Conservation (phyloP, 192 early-diverging fungal species). For the Funneliformis geosporum region DNA sequence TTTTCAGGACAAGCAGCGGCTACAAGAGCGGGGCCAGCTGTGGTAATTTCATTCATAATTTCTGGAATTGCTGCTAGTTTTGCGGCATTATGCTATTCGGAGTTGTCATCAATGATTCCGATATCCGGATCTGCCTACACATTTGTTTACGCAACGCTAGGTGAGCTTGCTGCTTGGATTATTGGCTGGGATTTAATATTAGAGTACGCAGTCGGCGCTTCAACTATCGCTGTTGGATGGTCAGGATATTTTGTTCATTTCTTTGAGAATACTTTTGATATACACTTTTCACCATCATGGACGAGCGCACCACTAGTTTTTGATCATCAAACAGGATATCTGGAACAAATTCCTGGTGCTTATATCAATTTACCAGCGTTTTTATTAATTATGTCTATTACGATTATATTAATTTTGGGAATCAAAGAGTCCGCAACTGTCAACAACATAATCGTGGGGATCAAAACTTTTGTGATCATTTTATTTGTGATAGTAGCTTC, state of each 20-base stretch:
- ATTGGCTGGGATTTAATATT: constrained; percentile 90
- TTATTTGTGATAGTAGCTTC: constrained; percentile 81
- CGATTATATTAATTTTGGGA: constrained; percentile 67
- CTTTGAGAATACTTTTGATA: constrained; percentile 60
- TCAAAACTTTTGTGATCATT: constrained; percentile 74
- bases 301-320: constrained; percentile 74
- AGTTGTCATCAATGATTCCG: constrained; percentile 85
- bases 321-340: neutral
- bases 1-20: constrained; percentile 65
- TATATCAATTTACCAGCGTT: constrained; percentile 80
- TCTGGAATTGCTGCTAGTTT: constrained; percentile 72
- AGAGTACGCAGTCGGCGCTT: constrained; percentile 85
- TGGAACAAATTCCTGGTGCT: constrained; percentile 35
- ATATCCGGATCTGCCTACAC: constrained; percentile 87
- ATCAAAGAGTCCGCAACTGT: constrained; percentile 73
- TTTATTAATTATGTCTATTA: constrained; percentile 63
- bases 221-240: constrained; percentile 81
- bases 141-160: constrained; percentile 82
- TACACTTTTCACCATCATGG: constrained; percentile 53
- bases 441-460: constrained; percentile 67
- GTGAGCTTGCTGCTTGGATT: constrained; percentile 87
- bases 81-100: constrained; percentile 83
- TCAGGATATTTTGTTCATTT: constrained; percentile 78
- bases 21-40: constrained; percentile 77
- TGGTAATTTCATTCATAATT: constrained; percentile 80